phyloP scores from a whole-genome alignment of 331 rosid genomes.

The Malus hybrid region DNA sequence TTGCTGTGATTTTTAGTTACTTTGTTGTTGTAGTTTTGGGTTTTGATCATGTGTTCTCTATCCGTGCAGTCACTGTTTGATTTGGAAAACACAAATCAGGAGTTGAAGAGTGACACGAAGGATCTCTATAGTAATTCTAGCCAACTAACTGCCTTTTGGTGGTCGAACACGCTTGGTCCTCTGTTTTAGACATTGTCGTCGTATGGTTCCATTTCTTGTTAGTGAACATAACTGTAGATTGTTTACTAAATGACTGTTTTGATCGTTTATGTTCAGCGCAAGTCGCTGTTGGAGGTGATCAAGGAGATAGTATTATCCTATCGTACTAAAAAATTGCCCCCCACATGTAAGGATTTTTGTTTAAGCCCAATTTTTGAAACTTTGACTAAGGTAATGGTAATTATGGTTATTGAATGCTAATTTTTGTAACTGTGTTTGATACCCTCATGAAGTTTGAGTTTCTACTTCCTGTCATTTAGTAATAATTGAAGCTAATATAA shows the following conservation, averaged over 20 bases:
- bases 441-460: not conserved
- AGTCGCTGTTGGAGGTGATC: constrained; percentile 74
- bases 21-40: not conserved
- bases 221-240: not conserved
- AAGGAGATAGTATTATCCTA: constrained; percentile 87
- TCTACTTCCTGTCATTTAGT: not conserved
- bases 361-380: constrained; percentile 4
- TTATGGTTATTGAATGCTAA: not conserved
- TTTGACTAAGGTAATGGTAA: not conserved
- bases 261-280: constrained; percentile 49
- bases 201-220: constrained; percentile 2
- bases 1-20: not conserved
- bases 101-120: constrained; percentile 81
- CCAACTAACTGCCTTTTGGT: not conserved
- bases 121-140: constrained; percentile 68
- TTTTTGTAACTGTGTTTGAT: not conserved
- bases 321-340: constrained; percentile 68
- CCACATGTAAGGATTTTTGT: constrained; percentile 64
- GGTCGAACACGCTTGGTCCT: not conserved
- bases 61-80: constrained; percentile 66
- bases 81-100: constrained; percentile 74
- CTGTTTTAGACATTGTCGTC: not conserved
- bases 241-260: not conserved
- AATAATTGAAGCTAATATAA: constrained; percentile 3
- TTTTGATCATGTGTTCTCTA: not conserved